Conservation (phyloP, 2,329 filamentous ascomycete genomes). For the Colletotrichum spaethianum region DNA sequence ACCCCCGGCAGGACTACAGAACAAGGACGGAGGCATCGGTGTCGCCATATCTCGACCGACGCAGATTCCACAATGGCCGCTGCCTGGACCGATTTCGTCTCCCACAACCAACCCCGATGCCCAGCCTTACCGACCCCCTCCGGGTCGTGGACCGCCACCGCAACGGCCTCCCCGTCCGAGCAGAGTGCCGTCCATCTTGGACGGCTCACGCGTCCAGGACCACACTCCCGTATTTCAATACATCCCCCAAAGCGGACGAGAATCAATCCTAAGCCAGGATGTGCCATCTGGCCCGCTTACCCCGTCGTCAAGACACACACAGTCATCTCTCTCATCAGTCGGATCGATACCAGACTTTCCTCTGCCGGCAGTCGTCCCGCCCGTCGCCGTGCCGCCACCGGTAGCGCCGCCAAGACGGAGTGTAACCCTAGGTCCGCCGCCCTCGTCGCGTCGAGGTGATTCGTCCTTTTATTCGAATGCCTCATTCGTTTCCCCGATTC, state of each 20-base stretch:
- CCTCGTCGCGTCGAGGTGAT: slow-evolving; percentile 70
- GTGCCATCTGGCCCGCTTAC: slow-evolving; percentile 61
- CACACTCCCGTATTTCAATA: slow-evolving; percentile 69
- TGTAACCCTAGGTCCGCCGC: slow-evolving; percentile 71
- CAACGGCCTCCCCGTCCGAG: slow-evolving; percentile 73
- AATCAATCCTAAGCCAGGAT: slow-evolving; percentile 54
- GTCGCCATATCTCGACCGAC: slow-evolving; percentile 68
- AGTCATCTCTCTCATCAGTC: slow-evolving; percentile 67
- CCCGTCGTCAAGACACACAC: slow-evolving; percentile 64
- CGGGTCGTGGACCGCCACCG: slow-evolving; percentile 66
- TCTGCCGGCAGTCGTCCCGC: slow-evolving; percentile 54
- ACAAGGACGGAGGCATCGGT: slow-evolving; percentile 55
- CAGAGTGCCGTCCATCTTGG: slow-evolving; percentile 70
- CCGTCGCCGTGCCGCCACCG: slow-evolving; percentile 38
- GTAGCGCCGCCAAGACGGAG: slow-evolving; percentile 60
- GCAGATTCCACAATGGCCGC: slow-evolving; percentile 69
- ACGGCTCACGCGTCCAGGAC: slow-evolving; percentile 69
- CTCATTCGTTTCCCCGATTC: slow-evolving; percentile 82
- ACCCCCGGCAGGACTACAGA: slow-evolving; percentile 52
- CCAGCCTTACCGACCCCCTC: slow-evolving; percentile 65
- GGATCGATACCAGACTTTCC: slow-evolving; percentile 74
- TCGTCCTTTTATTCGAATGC: slow-evolving; percentile 76
- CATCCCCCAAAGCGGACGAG: slow-evolving; percentile 53
- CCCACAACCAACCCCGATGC: slow-evolving; percentile 50
- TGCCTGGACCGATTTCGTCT: slow-evolving; percentile 58